Percentiles rank a stretch among this genome's conserved stretches.
Evolutionary conservation across 75 land plant genomes (phyloP).

Genomic region (Pinus albicaulis): DNA sequence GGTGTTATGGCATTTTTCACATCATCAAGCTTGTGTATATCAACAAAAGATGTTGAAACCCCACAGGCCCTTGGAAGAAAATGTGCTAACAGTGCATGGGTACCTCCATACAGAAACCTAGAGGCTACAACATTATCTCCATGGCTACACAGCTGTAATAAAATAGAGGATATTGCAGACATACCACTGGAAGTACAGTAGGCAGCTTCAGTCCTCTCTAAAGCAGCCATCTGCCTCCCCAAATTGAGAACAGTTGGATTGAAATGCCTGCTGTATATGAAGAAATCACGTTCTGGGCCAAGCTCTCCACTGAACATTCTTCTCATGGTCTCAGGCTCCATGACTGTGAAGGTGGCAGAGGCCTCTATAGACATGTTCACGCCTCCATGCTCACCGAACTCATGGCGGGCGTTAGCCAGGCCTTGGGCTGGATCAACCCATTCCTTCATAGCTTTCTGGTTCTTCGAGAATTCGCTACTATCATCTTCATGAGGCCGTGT

Average conservation of each 20-base stretch:
- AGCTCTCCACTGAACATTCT: constrained; percentile 84
- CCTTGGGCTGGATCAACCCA: constrained; percentile 73
- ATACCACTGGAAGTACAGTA: constrained; percentile 94
- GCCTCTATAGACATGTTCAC: constrained; percentile 98
- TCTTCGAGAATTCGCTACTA: not conserved
- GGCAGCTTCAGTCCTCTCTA: constrained; percentile 95
- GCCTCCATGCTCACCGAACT: constrained; percentile 97
- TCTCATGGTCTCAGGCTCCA: constrained; percentile 92
- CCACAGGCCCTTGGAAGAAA: constrained; percentile 72
- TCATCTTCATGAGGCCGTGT: not conserved
- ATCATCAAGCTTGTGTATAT: constrained; percentile 29
- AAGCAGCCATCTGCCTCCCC: constrained; percentile 80
- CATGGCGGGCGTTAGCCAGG: constrained; percentile 70
- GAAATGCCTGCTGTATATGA: constrained; percentile 93
- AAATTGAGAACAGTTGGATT: constrained; percentile 92
- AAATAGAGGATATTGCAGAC: constrained; percentile 77
- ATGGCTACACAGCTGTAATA: constrained; percentile 70
- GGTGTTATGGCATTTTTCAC: constrained; percentile 52
- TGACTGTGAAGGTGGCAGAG: constrained; percentile 91
- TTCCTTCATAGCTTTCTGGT: constrained; percentile 8
- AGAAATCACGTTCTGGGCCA: constrained; percentile 90
- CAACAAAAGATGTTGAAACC: constrained; percentile 74
- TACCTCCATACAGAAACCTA: constrained; percentile 78
- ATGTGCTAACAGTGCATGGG: constrained; percentile 76
- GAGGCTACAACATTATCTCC: constrained; percentile 88